Percentiles rank a stretch among this genome's conserved stretches.
Evolutionary conservation across 2,329 filamentous ascomycete species (phyloP).

Genomic region (Ampelomyces quisqualis): DNA sequence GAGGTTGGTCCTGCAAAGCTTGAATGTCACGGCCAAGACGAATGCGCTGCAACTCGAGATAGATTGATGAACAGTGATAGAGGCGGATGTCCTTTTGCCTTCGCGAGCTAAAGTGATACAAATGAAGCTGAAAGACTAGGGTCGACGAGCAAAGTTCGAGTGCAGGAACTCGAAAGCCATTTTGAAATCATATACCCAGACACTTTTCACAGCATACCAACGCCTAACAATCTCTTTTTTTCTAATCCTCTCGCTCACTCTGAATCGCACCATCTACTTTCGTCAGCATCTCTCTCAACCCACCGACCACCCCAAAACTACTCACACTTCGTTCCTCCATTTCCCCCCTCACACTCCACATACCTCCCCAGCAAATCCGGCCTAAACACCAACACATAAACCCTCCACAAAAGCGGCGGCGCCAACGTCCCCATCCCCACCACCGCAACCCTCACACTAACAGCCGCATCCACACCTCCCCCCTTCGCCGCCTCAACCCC

Average conservation of each 20-base stretch:
- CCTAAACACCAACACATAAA: conserved; percentile 24
- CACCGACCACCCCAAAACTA: neutral
- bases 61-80: conserved; percentile 26
- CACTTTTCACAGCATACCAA: too few species aligned
- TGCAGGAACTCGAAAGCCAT: too few species aligned
- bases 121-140: too few species aligned
- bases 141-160: too few species aligned
- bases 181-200: too few species aligned
- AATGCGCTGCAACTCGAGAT: conserved; percentile 27
- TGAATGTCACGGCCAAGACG: conserved; percentile 48
- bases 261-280: conserved; percentile 3
- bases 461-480: conserved; percentile 16
- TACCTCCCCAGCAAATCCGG: conserved; percentile 28
- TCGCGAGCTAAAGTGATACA: conserved; percentile 3
- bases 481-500: conserved; percentile 20
- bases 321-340: conserved; percentile 9
- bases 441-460: conserved; percentile 20
- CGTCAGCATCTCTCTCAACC: neutral
- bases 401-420: conserved; percentile 27
- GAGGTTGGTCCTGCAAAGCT: conserved; percentile 64
- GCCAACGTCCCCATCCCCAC: conserved; percentile 19
- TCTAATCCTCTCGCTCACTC: neutral
- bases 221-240: conserved; percentile 2
- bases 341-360: conserved; percentile 10
- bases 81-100: conserved; percentile 37